phyloP scores from a whole-genome alignment of 2,329 filamentous ascomycete genomes.

The Graphium sp. region DNA sequence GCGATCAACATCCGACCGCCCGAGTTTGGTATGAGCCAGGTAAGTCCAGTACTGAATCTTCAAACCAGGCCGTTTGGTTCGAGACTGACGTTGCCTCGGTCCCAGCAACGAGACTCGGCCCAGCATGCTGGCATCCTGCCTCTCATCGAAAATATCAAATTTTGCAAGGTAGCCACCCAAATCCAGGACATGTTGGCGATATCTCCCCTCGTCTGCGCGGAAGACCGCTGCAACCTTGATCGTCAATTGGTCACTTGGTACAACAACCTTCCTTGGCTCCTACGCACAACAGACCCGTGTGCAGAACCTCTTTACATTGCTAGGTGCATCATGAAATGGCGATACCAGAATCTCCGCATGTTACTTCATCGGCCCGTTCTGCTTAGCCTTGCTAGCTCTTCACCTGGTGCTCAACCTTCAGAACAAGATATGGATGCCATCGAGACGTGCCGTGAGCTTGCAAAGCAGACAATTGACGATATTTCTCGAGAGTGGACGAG shows the following conservation, averaged over 20 bases:
- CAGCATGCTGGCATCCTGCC: conserved; percentile 52
- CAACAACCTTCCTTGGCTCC: conserved; percentile 48
- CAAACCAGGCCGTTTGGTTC: background rate
- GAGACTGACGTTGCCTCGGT: background rate
- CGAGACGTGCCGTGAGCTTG: conserved; percentile 50
- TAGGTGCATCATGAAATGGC: conserved; percentile 65
- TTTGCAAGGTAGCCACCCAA: conserved; percentile 62
- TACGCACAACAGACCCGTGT: conserved; percentile 48
- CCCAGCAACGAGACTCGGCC: conserved; percentile 25
- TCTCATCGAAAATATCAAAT: conserved; percentile 59
- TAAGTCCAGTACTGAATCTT: conserved; percentile 4
- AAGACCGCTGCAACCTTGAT: conserved; percentile 52
- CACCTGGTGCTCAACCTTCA: conserved; percentile 26
- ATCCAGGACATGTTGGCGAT: conserved; percentile 63
- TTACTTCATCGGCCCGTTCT: conserved; percentile 59
- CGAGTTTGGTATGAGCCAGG: conserved; percentile 29
- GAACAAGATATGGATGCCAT: conserved; percentile 52
- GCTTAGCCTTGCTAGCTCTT: conserved; percentile 42
- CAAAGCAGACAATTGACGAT: conserved; percentile 54
- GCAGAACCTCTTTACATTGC: conserved; percentile 54
- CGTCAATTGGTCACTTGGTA: conserved; percentile 56
- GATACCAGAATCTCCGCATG: conserved; percentile 63
- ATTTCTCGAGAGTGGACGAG: conserved; percentile 53
- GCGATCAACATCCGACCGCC: conserved; percentile 51
- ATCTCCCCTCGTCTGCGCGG: conserved; percentile 46